Conservation (phyloP, 169 alveolate species). For the Plasmodium berghei region DNA sequence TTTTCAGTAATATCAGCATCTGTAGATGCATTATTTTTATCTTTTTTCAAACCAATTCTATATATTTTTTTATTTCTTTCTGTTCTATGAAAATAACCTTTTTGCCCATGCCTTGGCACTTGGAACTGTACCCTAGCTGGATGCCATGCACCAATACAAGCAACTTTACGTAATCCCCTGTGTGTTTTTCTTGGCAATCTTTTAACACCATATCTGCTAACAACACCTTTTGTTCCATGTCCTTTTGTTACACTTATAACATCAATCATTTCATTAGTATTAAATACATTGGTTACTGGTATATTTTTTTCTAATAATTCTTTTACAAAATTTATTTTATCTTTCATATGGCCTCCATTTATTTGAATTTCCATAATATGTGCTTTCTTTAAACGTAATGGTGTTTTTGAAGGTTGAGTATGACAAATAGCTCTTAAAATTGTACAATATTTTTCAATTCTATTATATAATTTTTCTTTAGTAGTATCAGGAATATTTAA, state of each 20-base stretch:
- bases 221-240: constrained; percentile 99
- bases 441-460: constrained; percentile 96
- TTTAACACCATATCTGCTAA: constrained; percentile 99
- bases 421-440: constrained; percentile 99
- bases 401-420: constrained; percentile 97
- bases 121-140: constrained; percentile 99
- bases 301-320: constrained; percentile 97
- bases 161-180: constrained; percentile 99
- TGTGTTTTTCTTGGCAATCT: constrained; percentile 99
- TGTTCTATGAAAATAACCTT: constrained; percentile 99
- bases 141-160: constrained; percentile 99
- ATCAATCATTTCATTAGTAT: constrained; percentile 98
- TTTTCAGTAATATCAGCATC: constrained; percentile 98
- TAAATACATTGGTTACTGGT: constrained; percentile 96
- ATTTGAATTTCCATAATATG: constrained; percentile 99
- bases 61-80: constrained; percentile 99
- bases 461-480: constrained; percentile 93
- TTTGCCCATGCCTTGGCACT: constrained; percentile 99
- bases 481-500: constrained; percentile 92
- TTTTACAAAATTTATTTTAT: constrained; percentile 97
- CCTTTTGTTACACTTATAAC: constrained; percentile 99
- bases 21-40: constrained; percentile 96
- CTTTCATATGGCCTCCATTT: constrained; percentile 98
- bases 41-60: constrained; percentile 97
- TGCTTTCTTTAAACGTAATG: constrained; percentile 97